A percentile compares a stretch with the other conserved stretches of the same genome.
These are phyloP conservation scores for Ampelocalamus luodianensis DNA, from an alignment of 176 grass and related monocot species.

Conservation along the genomic window DNA sequence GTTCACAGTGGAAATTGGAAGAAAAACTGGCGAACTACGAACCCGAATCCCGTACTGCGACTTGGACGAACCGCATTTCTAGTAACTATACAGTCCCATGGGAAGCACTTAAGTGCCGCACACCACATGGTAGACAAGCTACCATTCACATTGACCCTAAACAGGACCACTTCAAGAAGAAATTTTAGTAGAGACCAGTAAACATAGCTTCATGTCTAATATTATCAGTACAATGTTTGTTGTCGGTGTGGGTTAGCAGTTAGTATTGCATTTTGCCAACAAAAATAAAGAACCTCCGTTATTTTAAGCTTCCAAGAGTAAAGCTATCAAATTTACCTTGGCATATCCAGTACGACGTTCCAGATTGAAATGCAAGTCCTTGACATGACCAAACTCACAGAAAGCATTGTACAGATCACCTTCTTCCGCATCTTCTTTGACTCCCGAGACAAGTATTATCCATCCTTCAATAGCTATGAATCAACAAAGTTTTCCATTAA, in stretches of 20 bases:
- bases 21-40: too few species aligned
- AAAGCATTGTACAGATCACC: constrained; percentile 56
- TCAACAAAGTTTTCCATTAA: constrained; percentile 22
- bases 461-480: constrained; percentile 64
- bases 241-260: background rate
- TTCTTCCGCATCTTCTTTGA: constrained; percentile 64
- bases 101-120: constrained; percentile 11
- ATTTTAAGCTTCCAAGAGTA: constrained; percentile 5
- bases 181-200: constrained; percentile 2
- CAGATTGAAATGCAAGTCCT: constrained; percentile 65
- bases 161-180: constrained; percentile 6
- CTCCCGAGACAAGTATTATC: constrained; percentile 57
- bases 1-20: too few species aligned
- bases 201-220: constrained; percentile 18
- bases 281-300: background rate
- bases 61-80: too few species aligned
- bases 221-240: background rate
- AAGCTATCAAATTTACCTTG: constrained; percentile 56
- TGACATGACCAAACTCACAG: constrained; percentile 60
- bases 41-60: too few species aligned
- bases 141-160: constrained; percentile 14
- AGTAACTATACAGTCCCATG: background rate
- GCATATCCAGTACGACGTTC: constrained; percentile 58
- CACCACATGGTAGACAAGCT: background rate
- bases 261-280: background rate